Percentiles rank a stretch among this genome's conserved stretches.
phyloP scores from a whole-genome alignment of 371 early-diverging fungal genomes.

The Blastocladiella emersonii region DNA sequence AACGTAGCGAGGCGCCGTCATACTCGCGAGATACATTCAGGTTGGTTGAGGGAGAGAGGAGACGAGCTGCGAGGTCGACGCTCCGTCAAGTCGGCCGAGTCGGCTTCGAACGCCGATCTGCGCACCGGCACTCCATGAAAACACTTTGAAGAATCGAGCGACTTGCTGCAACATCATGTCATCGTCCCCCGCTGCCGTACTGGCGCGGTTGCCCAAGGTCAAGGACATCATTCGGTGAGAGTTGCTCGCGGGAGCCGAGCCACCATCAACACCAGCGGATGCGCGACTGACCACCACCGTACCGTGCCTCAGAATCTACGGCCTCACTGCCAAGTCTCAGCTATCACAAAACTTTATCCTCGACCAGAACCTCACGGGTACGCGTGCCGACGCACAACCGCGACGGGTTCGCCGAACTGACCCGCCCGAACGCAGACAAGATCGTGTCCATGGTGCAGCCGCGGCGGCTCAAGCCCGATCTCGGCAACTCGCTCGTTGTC shows the following conservation, averaged over 20 bases:
- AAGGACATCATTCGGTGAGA: background rate
- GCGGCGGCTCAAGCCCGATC: background rate
- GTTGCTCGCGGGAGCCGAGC: too few relatives aligned
- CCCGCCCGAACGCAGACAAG: background rate
- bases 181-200: background rate
- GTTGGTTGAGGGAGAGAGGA: too few relatives aligned
- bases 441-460: background rate
- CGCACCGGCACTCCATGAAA: too few relatives aligned
- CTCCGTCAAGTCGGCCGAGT: too few relatives aligned
- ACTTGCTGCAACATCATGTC: background rate
- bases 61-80: too few relatives aligned
- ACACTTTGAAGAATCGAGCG: background rate
- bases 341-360: constrained; percentile 75
- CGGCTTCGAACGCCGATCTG: too few relatives aligned
- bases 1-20: background rate
- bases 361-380: constrained; percentile 68
- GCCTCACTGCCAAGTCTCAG: constrained; percentile 52
- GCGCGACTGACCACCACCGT: too few relatives aligned
- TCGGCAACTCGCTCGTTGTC: constrained; percentile 46
- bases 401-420: background rate
- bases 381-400: background rate
- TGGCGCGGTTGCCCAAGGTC: background rate
- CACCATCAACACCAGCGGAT: too few relatives aligned
- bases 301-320: constrained; percentile 64
- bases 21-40: background rate